These are phyloP conservation scores for Cercospora sp. DNA, from an alignment of 2,329 filamentous ascomycete genomes.

Conservation along the genomic window DNA sequence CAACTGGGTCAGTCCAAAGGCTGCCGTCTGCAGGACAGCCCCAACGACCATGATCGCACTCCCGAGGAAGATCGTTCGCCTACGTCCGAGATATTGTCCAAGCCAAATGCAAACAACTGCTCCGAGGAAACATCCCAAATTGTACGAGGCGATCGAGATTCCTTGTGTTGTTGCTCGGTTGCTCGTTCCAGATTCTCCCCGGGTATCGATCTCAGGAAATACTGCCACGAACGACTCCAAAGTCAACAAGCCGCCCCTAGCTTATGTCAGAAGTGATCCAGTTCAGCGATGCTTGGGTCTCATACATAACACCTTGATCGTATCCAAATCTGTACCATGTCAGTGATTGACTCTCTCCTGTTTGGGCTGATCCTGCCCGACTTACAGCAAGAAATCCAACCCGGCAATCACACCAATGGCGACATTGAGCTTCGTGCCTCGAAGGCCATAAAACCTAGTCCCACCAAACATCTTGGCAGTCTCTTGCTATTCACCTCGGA, in stretches of 20 bases:
- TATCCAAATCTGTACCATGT: slow-evolving; percentile 11
- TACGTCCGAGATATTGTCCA: slow-evolving; percentile 54
- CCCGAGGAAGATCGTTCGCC: slow-evolving; percentile 52
- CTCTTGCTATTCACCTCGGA: not conserved
- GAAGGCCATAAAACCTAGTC: slow-evolving; percentile 42
- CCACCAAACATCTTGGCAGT: slow-evolving; percentile 17
- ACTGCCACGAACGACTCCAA: slow-evolving; percentile 44
- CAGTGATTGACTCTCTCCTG: not conserved
- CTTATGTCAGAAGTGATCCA: not conserved
- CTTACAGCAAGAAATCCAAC: slow-evolving; percentile 38
- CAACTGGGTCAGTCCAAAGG: slow-evolving; percentile 46
- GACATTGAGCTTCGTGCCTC: slow-evolving; percentile 44
- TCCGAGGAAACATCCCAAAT: slow-evolving; percentile 51
- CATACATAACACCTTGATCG: slow-evolving; percentile 40
- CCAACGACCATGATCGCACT: slow-evolving; percentile 53
- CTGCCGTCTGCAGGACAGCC: slow-evolving; percentile 49
- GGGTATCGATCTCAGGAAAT: slow-evolving; percentile 45
- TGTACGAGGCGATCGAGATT: slow-evolving; percentile 32
- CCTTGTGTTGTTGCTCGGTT: slow-evolving; percentile 22
- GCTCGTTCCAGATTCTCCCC: slow-evolving; percentile 14
- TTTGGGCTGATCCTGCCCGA: not conserved
- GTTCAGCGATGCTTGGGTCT: not conserved
- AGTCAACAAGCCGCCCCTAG: slow-evolving; percentile 44
- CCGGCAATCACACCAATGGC: slow-evolving; percentile 48
- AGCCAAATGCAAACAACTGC: slow-evolving; percentile 52